These are phyloP conservation scores for Chaetomium strumarium DNA, from an alignment of 2,329 filamentous ascomycete genomes.

Conservation along the genomic window DNA sequence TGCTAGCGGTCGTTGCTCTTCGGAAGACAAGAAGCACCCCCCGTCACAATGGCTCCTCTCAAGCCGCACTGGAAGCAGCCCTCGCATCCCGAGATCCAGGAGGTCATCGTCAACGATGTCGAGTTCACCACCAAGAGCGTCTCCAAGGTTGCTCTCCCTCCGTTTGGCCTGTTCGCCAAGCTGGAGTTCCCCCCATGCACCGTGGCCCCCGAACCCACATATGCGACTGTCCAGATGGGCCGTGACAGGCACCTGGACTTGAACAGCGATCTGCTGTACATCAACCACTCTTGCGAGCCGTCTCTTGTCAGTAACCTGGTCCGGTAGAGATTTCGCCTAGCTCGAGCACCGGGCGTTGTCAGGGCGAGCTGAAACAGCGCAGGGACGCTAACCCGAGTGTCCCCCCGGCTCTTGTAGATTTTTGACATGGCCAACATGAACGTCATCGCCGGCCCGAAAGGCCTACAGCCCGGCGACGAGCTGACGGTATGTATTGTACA, in stretches of 20 bases:
- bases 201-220: constrained; percentile 49
- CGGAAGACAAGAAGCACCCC: constrained; percentile 2
- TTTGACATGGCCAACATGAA: constrained; percentile 54
- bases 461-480: constrained; percentile 51
- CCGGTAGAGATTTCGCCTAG: not conserved
- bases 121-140: constrained; percentile 56
- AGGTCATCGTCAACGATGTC: constrained; percentile 48
- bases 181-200: constrained; percentile 59
- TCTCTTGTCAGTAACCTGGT: constrained; percentile 47
- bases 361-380: not conserved
- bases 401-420: constrained; percentile 38
- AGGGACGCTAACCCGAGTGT: not conserved
- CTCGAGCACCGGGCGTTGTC: not conserved
- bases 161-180: constrained; percentile 61
- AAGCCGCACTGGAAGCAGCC: constrained; percentile 55
- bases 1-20: not conserved
- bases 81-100: constrained; percentile 53
- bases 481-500: constrained; percentile 42
- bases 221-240: constrained; percentile 58
- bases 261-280: constrained; percentile 61
- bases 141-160: constrained; percentile 49
- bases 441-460: constrained; percentile 52
- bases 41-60: constrained; percentile 39
- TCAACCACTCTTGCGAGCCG: constrained; percentile 63
- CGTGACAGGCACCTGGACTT: constrained; percentile 52